These are phyloP conservation scores for Penicillium brevicompactum DNA, from an alignment of 2,329 filamentous ascomycete species.

Conservation along the genomic window DNA sequence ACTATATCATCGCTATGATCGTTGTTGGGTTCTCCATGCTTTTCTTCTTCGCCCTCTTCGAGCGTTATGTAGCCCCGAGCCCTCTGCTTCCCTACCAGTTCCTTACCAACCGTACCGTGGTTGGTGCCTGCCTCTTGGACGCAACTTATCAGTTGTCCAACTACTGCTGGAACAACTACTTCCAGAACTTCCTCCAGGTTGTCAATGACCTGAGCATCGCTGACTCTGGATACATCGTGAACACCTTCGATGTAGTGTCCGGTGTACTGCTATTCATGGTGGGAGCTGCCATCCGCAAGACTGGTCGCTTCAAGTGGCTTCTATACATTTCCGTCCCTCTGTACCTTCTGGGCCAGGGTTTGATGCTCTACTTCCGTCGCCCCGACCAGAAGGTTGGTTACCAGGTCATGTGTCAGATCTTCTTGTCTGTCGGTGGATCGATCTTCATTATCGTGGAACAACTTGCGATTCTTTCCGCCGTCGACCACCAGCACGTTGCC, in stretches of 20 bases:
- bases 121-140: constrained; percentile 33
- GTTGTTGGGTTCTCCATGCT: constrained; percentile 59
- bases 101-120: constrained; percentile 29
- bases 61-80: constrained; percentile 52
- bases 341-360: constrained; percentile 55
- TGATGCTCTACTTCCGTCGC: constrained; percentile 60
- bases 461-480: constrained; percentile 57
- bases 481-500: constrained; percentile 60
- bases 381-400: constrained; percentile 53
- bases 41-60: constrained; percentile 56
- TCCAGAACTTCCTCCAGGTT: constrained; percentile 28
- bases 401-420: constrained; percentile 61
- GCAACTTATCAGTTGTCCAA: constrained; percentile 34
- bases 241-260: constrained; percentile 55
- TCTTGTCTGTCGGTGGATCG: constrained; percentile 58
- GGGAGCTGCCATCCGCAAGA: constrained; percentile 53
- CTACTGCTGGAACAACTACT: constrained; percentile 36
- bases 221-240: constrained; percentile 46
- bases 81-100: constrained; percentile 51
- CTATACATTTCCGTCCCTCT: constrained; percentile 57
- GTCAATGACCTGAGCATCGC: constrained; percentile 35
- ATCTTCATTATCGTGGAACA: constrained; percentile 57
- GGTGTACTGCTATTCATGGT: constrained; percentile 59
- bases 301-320: constrained; percentile 58
- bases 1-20: constrained; percentile 53